Percentiles rank a stretch among this genome's conserved stretches.
phyloP scores from a whole-genome alignment of 1,284 basidiomycete species.

The Macrocystidia cucumis region DNA sequence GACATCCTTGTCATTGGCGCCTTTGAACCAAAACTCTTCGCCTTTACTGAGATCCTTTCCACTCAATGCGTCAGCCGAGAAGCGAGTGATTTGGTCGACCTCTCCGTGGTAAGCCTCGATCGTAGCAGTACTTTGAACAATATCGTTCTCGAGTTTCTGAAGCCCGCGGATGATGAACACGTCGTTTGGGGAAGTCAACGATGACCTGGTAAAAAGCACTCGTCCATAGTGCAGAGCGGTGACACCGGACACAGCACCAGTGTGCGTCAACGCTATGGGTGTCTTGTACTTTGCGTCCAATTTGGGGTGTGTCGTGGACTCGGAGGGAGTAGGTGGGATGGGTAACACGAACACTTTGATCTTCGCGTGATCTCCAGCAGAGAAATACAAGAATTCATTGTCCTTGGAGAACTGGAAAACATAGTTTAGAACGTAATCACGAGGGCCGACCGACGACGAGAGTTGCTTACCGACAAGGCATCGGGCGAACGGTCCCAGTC shows the following conservation, averaged over 20 bases:
- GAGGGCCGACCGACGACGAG: too few relatives aligned
- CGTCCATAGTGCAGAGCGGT: conserved; percentile 52
- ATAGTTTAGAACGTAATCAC: too few relatives aligned
- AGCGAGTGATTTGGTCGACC: conserved; percentile 48
- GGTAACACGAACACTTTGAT: conserved; percentile 68
- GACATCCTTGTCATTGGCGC: conserved; percentile 61
- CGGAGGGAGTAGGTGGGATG: conserved; percentile 51
- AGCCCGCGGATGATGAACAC: conserved; percentile 53
- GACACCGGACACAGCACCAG: conserved; percentile 49
- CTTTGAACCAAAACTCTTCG: conserved; percentile 83
- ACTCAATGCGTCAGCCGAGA: conserved; percentile 51
- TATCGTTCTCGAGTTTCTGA: conserved; percentile 27
- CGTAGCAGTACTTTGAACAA: conserved; percentile 22
- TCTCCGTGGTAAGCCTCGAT: conserved; percentile 23
- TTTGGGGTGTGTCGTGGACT: conserved; percentile 41
- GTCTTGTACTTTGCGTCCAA: conserved; percentile 38
- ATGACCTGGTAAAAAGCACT: conserved; percentile 61
- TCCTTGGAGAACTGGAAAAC: conserved; percentile 61
- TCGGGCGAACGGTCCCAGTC: conserved; percentile 79
- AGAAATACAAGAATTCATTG: conserved; percentile 63
- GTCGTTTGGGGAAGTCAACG: conserved; percentile 69
- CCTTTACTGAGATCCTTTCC: conserved; percentile 50
- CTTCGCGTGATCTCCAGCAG: conserved; percentile 69
- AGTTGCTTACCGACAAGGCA: conserved; percentile 40
- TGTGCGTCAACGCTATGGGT: conserved; percentile 53